These are phyloP conservation scores for Microthlaspi erraticum DNA, from an alignment of 345 rosid species.

Conservation along the genomic window DNA sequence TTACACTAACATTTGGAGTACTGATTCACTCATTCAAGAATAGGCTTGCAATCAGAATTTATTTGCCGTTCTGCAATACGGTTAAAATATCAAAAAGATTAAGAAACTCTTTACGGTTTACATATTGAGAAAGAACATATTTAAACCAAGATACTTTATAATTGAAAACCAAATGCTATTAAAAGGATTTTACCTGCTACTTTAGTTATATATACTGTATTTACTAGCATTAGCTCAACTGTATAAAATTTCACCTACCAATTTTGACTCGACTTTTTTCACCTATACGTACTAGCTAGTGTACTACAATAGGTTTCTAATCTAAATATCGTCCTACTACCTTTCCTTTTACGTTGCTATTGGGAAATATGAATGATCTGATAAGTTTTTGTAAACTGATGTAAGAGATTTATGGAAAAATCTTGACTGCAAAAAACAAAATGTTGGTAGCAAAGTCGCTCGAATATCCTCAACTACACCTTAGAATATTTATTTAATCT, in stretches of 20 bases:
- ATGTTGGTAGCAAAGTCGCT: slow-evolving; percentile 8
- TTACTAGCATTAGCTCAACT: background rate
- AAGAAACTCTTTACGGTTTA: too few species aligned
- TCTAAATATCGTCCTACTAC: background rate
- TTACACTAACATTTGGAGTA: background rate
- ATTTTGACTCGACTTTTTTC: background rate
- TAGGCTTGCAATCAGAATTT: background rate
- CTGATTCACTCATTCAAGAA: background rate
- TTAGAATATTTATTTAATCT: slow-evolving; percentile 5
- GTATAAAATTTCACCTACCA: background rate
- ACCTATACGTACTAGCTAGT: too few species aligned
- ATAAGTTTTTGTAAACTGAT: slow-evolving; percentile 9
- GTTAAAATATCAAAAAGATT: background rate
- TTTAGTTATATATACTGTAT: too few species aligned
- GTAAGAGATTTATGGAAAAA: background rate
- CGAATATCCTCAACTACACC: slow-evolving; percentile 33
- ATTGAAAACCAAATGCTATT: background rate
- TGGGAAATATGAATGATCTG: background rate
- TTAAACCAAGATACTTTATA: too few species aligned
- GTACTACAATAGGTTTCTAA: too few species aligned
- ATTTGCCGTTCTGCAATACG: background rate
- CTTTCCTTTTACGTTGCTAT: background rate
- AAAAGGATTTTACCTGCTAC: background rate
- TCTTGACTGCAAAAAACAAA: slow-evolving; percentile 9
- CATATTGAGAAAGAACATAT: too few species aligned